phyloP scores from a whole-genome alignment of 1,139 yeast genomes.

The Kazachstania sp. region DNA sequence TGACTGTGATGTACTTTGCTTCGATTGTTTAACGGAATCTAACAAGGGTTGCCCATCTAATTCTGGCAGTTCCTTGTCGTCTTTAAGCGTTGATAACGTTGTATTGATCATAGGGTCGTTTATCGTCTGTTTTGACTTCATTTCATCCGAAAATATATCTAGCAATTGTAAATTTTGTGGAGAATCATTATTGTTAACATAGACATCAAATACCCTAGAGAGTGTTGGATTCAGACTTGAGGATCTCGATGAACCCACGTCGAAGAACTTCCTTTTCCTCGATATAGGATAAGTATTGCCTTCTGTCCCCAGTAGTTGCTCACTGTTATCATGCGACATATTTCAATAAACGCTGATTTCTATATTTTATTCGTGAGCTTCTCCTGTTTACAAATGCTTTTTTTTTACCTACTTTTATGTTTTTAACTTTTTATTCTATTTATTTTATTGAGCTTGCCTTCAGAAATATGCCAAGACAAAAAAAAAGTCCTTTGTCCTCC shows the following conservation, averaged over 20 bases:
- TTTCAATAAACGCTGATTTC: neutral
- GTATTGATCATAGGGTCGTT: neutral
- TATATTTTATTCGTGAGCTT: neutral
- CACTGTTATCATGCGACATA: slow-evolving; percentile 1
- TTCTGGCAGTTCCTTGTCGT: neutral
- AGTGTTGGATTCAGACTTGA: slow-evolving; percentile 3
- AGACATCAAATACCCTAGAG: slow-evolving; percentile 25
- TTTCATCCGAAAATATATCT: slow-evolving; percentile 10
- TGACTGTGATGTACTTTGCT: slow-evolving; percentile 6
- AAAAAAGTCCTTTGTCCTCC: no score
- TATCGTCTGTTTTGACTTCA: slow-evolving; percentile 3
- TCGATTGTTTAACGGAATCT: slow-evolving; percentile 11
- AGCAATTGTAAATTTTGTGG: slow-evolving; percentile 15
- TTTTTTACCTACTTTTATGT: neutral
- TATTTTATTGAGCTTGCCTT: no score
- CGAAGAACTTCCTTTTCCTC: neutral
- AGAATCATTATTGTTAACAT: slow-evolving; percentile 13
- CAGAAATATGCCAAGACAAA: no score
- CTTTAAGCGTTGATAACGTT: neutral
- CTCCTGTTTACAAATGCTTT: neutral
- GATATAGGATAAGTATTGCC: neutral
- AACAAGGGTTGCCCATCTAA: slow-evolving; percentile 6
- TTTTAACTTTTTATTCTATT: neutral
- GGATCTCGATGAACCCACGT: neutral
- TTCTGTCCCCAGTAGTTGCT: neutral